A percentile compares a stretch with the other conserved stretches of the same genome.
phyloP scores from a whole-genome alignment of 2,329 filamentous ascomycete species.

The Neopestalotiopsis clavispora region DNA sequence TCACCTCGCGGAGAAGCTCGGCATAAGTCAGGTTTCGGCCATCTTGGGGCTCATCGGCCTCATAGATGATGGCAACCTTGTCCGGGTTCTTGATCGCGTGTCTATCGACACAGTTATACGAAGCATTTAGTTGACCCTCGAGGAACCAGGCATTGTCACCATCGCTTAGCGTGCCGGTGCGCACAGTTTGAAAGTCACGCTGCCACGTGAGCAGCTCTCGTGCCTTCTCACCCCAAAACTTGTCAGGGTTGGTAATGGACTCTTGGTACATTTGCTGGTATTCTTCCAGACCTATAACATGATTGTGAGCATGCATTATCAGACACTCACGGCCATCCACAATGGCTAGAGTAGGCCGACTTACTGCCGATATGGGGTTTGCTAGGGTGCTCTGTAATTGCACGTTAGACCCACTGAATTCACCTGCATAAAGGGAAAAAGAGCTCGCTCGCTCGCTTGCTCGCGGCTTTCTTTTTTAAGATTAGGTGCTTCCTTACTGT shows the following conservation, averaged over 20 bases:
- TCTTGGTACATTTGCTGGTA: constrained; percentile 75
- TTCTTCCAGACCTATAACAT: constrained; percentile 61
- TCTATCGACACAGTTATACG: constrained; percentile 96
- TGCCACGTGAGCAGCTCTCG: constrained; percentile 91
- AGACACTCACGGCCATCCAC: not conserved
- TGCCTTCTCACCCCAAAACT: constrained; percentile 88
- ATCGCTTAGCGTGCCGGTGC: constrained; percentile 73
- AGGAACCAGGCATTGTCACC: constrained; percentile 95
- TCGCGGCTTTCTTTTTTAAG: too few relatives aligned
- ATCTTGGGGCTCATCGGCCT: constrained; percentile 88
- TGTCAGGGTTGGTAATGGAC: constrained; percentile 86
- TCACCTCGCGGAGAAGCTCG: constrained; percentile 92
- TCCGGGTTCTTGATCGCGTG: constrained; percentile 95
- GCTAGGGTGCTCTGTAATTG: constrained; percentile 65
- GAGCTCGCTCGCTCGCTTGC: not conserved
- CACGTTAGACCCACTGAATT: constrained; percentile 10
- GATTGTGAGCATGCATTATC: not conserved
- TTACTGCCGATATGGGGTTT: constrained; percentile 71
- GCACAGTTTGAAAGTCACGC: constrained; percentile 88
- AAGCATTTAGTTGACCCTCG: constrained; percentile 92
- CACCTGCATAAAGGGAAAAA: constrained; percentile 2
- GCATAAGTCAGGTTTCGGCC: constrained; percentile 91
- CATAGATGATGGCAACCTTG: constrained; percentile 96
- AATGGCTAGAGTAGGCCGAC: constrained; percentile 30
- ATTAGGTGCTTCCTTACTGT: constrained; percentile 55